phyloP scores from a whole-genome alignment of 106 monocot genomes.

The Hemerocallis citrina region DNA sequence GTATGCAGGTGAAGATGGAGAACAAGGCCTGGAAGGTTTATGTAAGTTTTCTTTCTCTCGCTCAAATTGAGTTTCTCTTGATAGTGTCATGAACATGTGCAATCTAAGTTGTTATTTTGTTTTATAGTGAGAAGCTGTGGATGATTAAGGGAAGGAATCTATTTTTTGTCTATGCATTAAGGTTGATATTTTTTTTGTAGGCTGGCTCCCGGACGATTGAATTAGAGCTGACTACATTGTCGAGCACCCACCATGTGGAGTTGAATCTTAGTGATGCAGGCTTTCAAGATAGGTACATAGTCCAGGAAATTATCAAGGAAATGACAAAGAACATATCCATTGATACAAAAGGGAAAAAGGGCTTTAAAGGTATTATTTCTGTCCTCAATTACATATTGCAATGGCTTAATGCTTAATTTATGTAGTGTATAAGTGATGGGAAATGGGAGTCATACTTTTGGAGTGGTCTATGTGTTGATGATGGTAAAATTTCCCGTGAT shows the following conservation, averaged over 20 bases:
- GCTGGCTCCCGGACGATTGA: conserved; percentile 81
- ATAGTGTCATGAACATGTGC: too few species aligned
- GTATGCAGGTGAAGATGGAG: conserved; percentile 87
- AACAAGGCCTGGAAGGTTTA: conserved; percentile 93
- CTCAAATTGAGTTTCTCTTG: too few species aligned
- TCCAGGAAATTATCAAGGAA: conserved; percentile 97
- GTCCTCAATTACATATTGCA: background rate
- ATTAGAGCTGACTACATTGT: conserved; percentile 71
- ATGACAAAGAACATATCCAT: conserved; percentile 91
- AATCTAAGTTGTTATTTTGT: too few species aligned
- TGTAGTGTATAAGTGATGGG: background rate
- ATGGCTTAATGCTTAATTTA: background rate
- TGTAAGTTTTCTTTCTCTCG: conserved; percentile 32
- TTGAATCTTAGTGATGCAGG: conserved; percentile 94
- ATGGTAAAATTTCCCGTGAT: background rate
- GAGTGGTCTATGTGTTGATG: background rate
- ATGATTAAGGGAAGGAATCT: background rate
- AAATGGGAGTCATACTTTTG: background rate
- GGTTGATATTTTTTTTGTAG: conserved; percentile 29
- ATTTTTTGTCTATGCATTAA: background rate
- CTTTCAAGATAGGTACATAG: conserved; percentile 93
- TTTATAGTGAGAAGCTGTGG: too few species aligned
- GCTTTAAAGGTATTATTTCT: conserved; percentile 64
- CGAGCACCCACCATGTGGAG: conserved; percentile 85
- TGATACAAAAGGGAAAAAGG: conserved; percentile 79